Conservation (phyloP, 2,329 filamentous ascomycete species). For the Fusarium udum region DNA sequence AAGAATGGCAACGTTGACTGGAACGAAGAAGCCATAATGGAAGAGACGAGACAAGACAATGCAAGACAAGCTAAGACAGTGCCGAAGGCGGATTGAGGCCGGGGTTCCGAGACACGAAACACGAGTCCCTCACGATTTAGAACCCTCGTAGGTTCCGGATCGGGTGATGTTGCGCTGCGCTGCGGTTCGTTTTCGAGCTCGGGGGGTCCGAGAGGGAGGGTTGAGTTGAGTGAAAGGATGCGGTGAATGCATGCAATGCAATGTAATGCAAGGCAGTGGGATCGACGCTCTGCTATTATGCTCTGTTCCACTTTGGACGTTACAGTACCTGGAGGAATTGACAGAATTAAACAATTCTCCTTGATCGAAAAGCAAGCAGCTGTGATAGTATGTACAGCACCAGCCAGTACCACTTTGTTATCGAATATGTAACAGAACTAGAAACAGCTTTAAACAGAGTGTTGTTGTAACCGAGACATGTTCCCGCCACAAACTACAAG, state of each 20-base stretch:
- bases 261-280: constrained; percentile 29
- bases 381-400: constrained; percentile 3
- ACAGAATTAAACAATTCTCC: constrained; percentile 4
- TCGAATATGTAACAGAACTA: constrained; percentile 7
- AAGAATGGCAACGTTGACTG: constrained; percentile 54
- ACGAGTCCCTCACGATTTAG: constrained; percentile 14
- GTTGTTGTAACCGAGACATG: constrained; percentile 51
- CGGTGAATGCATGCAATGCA: constrained; percentile 33
- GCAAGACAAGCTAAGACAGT: constrained; percentile 8
- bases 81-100: constrained; percentile 21
- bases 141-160: constrained; percentile 35
- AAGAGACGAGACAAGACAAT: constrained; percentile 9
- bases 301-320: constrained; percentile 33
- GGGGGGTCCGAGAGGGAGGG: constrained; percentile 28
- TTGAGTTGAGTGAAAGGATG: constrained; percentile 27
- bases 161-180: constrained; percentile 28
- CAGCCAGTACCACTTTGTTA: not conserved
- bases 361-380: constrained; percentile 1
- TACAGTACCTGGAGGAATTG: constrained; percentile 1
- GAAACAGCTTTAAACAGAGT: constrained; percentile 34
- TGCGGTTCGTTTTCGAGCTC: constrained; percentile 2
- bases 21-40: constrained; percentile 42
- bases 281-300: constrained; percentile 21
- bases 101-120: constrained; percentile 28
- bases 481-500: constrained; percentile 44